These are phyloP conservation scores for Polyporus arcularius DNA, from an alignment of 768 basidiomycete species.

Conservation along the genomic window DNA sequence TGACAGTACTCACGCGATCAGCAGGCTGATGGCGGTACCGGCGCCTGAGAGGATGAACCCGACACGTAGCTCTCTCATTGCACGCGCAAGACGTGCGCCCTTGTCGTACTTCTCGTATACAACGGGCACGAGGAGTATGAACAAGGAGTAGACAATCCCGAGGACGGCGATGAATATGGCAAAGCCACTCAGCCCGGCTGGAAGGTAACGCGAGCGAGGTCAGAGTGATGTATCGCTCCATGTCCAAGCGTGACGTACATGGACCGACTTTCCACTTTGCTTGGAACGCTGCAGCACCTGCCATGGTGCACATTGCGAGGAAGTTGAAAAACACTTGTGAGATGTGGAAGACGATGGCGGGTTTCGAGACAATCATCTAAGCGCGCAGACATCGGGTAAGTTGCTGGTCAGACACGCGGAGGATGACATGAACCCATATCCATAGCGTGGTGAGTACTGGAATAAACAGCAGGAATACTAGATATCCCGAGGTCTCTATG, in stretches of 20 bases:
- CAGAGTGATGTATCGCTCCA: neutral
- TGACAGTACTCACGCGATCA: constrained; percentile 70
- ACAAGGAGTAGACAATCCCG: constrained; percentile 70
- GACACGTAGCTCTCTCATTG: constrained; percentile 81
- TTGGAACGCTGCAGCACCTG: constrained; percentile 86
- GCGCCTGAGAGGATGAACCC: constrained; percentile 78
- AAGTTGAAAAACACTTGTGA: constrained; percentile 93
- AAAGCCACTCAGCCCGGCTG: constrained; percentile 87
- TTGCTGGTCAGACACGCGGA: constrained; percentile 1
- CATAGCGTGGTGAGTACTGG: constrained; percentile 66
- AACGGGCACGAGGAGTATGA: constrained; percentile 78
- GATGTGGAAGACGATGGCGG: constrained; percentile 72
- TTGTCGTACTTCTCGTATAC: constrained; percentile 86
- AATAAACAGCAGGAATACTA: constrained; percentile 65
- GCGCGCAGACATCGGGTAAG: constrained; percentile 24
- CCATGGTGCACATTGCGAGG: constrained; percentile 89
- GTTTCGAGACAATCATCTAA: constrained; percentile 88
- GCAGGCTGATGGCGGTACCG: constrained; percentile 64
- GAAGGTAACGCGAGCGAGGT: constrained; percentile 3
- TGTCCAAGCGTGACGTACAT: constrained; percentile 55
- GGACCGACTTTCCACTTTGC: constrained; percentile 82
- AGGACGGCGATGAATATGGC: constrained; percentile 77
- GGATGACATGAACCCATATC: constrained; percentile 57
- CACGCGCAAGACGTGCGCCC: constrained; percentile 72
- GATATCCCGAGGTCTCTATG: constrained; percentile 42